A percentile compares a stretch with the other conserved stretches of the same genome.
Evolutionary conservation across 176 grass and related monocot species (phyloP).

Genomic region (Eremochloa ophiuroides): DNA sequence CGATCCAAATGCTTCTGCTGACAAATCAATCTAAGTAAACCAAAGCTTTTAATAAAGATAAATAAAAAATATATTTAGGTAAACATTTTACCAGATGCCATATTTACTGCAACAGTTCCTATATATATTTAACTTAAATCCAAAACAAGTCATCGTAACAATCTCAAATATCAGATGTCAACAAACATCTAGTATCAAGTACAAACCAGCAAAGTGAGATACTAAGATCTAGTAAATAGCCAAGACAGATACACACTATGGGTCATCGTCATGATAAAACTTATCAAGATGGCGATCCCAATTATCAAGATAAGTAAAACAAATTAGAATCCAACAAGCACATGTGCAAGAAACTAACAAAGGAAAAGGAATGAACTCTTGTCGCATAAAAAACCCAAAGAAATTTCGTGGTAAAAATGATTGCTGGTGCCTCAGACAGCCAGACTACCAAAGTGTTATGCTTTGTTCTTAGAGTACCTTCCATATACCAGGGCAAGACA

Average conservation of each 20-base stretch:
- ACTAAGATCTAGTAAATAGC: background rate
- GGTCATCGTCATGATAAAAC: background rate
- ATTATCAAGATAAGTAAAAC: background rate
- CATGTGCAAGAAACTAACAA: background rate
- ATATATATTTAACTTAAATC: background rate
- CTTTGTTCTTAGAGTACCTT: background rate
- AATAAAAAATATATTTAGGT: background rate
- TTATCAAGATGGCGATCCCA: background rate
- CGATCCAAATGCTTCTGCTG: background rate
- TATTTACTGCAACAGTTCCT: background rate
- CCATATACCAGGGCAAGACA: background rate
- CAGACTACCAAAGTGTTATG: background rate
- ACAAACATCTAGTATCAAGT: background rate
- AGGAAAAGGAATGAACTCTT: background rate
- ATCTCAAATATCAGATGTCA: constrained; percentile 12
- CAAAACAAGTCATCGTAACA: background rate
- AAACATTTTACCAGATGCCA: background rate
- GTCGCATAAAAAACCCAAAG: background rate
- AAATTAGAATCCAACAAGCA: background rate
- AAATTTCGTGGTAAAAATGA: background rate
- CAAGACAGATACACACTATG: background rate
- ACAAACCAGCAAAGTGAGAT: background rate
- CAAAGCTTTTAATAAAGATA: background rate
- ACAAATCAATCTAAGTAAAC: background rate
- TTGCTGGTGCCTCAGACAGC: background rate